Percentiles rank a stretch among this genome's conserved stretches.
Conservation (phyloP, 2,329 filamentous ascomycete species). For the Fusarium continuum region DNA sequence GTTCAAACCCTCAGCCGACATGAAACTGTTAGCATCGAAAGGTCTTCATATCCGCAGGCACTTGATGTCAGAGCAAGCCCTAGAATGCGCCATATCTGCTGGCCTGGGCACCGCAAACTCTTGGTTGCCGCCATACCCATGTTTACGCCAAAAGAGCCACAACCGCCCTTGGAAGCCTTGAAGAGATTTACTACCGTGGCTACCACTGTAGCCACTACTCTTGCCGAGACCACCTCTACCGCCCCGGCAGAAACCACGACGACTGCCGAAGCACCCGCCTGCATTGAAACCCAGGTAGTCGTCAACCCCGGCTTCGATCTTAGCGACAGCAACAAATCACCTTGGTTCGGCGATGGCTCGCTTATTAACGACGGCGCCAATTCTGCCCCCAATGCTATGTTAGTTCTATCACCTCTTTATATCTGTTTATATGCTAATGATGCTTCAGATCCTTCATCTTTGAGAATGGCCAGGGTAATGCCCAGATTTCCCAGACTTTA, state of each 20-base stretch:
- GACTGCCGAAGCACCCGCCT: neutral
- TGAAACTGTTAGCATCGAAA: too few relatives aligned
- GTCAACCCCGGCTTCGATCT: neutral
- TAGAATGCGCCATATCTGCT: too few relatives aligned
- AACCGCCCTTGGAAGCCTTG: too few relatives aligned
- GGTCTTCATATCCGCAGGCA: too few relatives aligned
- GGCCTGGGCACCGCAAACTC: too few relatives aligned
- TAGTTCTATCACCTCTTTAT: accelerated
- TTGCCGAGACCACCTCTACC: neutral
- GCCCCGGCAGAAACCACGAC: neutral
- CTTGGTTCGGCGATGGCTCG: neutral
- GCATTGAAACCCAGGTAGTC: neutral
- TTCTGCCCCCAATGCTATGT: neutral
- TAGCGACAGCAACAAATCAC: neutral
- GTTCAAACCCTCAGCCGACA: too few relatives aligned
- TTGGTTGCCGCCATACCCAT: too few relatives aligned
- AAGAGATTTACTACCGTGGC: neutral
- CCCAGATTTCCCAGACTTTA: neutral
- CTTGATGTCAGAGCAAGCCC: too few relatives aligned
- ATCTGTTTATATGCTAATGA: accelerated
- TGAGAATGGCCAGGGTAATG: neutral
- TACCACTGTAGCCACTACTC: neutral
- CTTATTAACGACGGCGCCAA: too few relatives aligned
- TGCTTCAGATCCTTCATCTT: neutral
- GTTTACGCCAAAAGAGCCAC: too few relatives aligned